Percentiles rank a stretch among this genome's conserved stretches.
These are phyloP conservation scores for Colletotrichum gigasporum DNA, from an alignment of 2,329 filamentous ascomycete species.

Conservation along the genomic window DNA sequence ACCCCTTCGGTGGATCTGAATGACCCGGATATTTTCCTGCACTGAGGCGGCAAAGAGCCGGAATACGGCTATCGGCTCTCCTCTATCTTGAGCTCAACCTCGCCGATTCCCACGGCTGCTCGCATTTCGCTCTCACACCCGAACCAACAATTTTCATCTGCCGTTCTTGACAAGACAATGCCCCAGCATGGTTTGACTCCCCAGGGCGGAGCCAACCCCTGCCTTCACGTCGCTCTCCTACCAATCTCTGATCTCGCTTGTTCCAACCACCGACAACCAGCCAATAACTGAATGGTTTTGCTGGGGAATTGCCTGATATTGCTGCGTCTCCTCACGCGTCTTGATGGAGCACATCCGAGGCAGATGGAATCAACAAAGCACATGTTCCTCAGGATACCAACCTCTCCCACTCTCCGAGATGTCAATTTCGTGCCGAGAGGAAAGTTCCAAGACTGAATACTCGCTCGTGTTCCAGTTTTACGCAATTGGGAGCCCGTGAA, in stretches of 20 bases:
- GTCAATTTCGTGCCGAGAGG: too few species aligned
- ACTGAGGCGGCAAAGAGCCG: too few species aligned
- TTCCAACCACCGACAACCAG: background rate
- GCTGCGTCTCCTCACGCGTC: background rate
- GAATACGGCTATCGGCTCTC: background rate
- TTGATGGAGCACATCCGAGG: background rate
- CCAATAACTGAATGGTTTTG: background rate
- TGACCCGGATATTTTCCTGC: too few species aligned
- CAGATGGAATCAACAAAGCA: background rate
- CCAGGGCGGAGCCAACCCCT: background rate
- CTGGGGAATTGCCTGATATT: slow-evolving; percentile 8
- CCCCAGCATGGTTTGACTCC: background rate
- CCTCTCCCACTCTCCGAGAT: background rate
- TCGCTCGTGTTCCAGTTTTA: too few species aligned
- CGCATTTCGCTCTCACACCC: background rate
- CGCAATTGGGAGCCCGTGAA: background rate
- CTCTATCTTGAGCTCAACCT: background rate
- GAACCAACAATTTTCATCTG: background rate
- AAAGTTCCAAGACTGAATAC: too few species aligned
- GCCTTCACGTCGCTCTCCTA: background rate
- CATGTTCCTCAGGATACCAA: background rate
- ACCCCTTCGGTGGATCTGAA: too few species aligned
- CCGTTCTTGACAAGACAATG: background rate
- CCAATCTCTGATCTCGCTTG: slow-evolving; percentile 4
- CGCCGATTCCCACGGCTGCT: background rate